These are phyloP conservation scores for Pythium chondricola DNA, from an alignment of 352 stramenopile genomes.

Conservation along the genomic window DNA sequence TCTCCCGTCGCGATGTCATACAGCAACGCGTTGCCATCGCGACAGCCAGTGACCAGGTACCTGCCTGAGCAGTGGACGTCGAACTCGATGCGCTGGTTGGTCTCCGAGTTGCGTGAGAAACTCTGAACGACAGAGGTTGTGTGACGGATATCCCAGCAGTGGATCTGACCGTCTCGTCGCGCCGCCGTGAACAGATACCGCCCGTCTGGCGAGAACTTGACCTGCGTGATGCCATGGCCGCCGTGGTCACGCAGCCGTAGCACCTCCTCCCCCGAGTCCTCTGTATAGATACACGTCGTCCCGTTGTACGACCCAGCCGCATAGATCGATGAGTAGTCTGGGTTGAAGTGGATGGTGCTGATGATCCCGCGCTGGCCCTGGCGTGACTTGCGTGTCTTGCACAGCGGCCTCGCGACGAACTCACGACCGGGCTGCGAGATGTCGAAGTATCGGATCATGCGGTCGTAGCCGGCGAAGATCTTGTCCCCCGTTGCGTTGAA, in stretches of 20 bases:
- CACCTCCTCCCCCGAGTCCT: slow-evolving; percentile 62
- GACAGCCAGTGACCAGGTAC: slow-evolving; percentile 61
- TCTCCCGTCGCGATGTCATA: slow-evolving; percentile 51
- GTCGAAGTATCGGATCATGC: slow-evolving; percentile 80
- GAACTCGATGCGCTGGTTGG: slow-evolving; percentile 76
- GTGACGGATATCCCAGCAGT: slow-evolving; percentile 85
- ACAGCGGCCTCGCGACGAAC: slow-evolving; percentile 46
- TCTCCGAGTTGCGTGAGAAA: slow-evolving; percentile 51
- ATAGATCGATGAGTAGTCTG: slow-evolving; percentile 78
- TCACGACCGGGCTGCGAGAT: slow-evolving; percentile 57
- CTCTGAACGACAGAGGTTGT: slow-evolving; percentile 58
- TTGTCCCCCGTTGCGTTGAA: slow-evolving; percentile 79
- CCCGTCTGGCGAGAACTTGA: slow-evolving; percentile 73
- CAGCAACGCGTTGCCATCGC: slow-evolving; percentile 37
- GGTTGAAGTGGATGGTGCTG: slow-evolving; percentile 74
- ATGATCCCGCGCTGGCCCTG: slow-evolving; percentile 72
- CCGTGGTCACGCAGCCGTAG: slow-evolving; percentile 62
- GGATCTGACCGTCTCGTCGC: slow-evolving; percentile 56
- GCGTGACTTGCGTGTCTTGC: slow-evolving; percentile 56
- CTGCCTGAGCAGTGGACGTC: slow-evolving; percentile 57
- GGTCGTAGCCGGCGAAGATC: slow-evolving; percentile 83
- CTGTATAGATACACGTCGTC: slow-evolving; percentile 80
- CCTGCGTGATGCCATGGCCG: slow-evolving; percentile 72
- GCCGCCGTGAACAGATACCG: slow-evolving; percentile 69
- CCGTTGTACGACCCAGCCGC: slow-evolving; percentile 80